A percentile compares a stretch with the other conserved stretches of the same genome.
phyloP scores from a whole-genome alignment of 179 eudicot species.

The Silene coronaria region DNA sequence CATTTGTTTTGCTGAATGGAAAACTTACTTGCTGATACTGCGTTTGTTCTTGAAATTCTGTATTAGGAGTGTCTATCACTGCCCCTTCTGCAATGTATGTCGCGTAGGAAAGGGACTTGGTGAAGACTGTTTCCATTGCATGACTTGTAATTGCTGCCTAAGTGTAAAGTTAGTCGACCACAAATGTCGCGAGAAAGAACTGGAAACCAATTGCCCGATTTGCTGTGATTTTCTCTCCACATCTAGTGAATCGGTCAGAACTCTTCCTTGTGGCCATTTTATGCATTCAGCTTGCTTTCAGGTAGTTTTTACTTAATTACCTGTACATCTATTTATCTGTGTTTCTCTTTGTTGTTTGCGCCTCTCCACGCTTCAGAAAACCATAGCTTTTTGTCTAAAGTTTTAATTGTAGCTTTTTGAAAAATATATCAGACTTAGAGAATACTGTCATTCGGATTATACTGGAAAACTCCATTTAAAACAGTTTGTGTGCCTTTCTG shows the following conservation, averaged over 20 bases:
- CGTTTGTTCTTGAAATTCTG: constrained; percentile 12
- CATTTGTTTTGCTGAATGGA: background rate
- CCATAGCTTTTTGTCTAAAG: background rate
- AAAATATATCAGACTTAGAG: background rate
- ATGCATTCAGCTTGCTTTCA: constrained; percentile 99
- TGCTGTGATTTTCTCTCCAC: constrained; percentile 96
- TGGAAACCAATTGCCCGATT: constrained; percentile 93
- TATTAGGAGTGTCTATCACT: constrained; percentile 86
- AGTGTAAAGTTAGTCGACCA: constrained; percentile 67
- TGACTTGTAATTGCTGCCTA: constrained; percentile 89
- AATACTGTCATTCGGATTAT: too few species aligned
- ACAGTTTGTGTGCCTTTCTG: background rate
- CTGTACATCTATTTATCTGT: background rate
- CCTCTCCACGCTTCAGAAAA: background rate
- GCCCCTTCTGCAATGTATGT: constrained; percentile 95
- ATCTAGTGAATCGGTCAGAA: constrained; percentile 79
- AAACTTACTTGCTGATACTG: constrained; percentile 6
- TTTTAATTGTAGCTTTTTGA: background rate
- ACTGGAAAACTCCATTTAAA: background rate
- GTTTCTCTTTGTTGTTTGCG: background rate
- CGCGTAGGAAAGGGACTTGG: constrained; percentile 94
- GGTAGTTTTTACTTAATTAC: constrained; percentile 34
- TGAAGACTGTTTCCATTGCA: constrained; percentile 83
- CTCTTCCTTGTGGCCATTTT: constrained; percentile 93
- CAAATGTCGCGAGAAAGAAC: constrained; percentile 83